Base-by-base conservation (phyloP, 208 protist species). In the Wallacemonas sp. region DNA sequence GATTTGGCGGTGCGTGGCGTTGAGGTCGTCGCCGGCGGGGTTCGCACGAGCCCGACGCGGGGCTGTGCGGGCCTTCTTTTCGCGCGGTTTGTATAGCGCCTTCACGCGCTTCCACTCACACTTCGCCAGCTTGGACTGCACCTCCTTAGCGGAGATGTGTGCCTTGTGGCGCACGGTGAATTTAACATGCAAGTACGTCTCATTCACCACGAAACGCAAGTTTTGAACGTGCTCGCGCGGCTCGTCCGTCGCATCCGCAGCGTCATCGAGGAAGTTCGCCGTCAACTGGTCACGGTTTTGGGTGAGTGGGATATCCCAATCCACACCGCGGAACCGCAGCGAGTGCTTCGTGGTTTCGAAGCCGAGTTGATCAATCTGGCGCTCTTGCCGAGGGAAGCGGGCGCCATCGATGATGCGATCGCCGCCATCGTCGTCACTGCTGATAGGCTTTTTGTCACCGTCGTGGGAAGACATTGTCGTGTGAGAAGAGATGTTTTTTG, bases 261-360 rank as follows among this genome's bases (percentile, higher is more conserved):
- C 84, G 53, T 86, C 82, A 12, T 58, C 46, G 42, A 80, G 75
- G 58, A 93, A 82, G 31, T 62, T 59, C 4, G 58, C 58, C n/a
- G 80, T 88, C 17, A 93, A 62, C 46, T 80, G 79, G 14, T 84
- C 75, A 24, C 75, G 77, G 28, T 75, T 77, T 53, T 76, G 72
- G 21, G 79, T 85, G 12, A 91, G 71, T 0, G 74, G 72, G 65
- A 88, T 73, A 45, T 91, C 81, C 85, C 85, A 91, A 66, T 88
- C 85, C 12, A 22, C 31, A 34, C 85, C 85, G 49, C 79, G 85
- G 44, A 91, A 91, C 33, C 76, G 80, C 38, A 93, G 64, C 12
- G 68, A 53, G 72, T 93, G 86, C 56, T 77, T 84, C 17, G 80
- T 87, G 54, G 67, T 46, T 66, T 91, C 85, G 28, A 76, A 91